These are phyloP conservation scores for Omphalotus guepiniiformis DNA, from an alignment of 768 basidiomycete species.

Conservation along the genomic window DNA sequence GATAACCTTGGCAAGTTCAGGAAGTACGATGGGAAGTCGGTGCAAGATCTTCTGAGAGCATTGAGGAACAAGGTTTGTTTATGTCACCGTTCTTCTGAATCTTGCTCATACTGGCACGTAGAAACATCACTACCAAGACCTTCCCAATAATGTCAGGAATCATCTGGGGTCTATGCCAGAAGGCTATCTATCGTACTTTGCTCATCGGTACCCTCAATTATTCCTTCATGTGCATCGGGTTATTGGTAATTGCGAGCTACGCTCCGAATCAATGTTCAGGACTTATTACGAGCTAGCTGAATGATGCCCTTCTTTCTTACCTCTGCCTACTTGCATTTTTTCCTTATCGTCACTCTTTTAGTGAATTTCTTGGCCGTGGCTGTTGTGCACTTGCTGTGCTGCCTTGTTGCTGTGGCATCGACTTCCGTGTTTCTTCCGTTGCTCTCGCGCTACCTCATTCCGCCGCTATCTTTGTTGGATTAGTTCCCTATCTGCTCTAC, in stretches of 20 bases:
- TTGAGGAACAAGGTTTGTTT: slow-evolving; percentile 81
- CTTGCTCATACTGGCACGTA: no score
- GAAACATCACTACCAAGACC: slow-evolving; percentile 54
- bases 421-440: no score
- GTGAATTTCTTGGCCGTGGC: no score
- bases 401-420: no score
- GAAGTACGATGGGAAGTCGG: slow-evolving; percentile 89
- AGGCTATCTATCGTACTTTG: slow-evolving; percentile 92
- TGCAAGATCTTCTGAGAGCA: slow-evolving; percentile 90
- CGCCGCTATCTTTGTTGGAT: no score
- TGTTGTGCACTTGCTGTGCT: no score
- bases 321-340: background rate
- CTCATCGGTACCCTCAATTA: slow-evolving; percentile 82
- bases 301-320: slow-evolving; percentile 8
- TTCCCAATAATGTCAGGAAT: slow-evolving; percentile 87
- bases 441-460: no score
- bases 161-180: slow-evolving; percentile 89
- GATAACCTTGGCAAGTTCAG: slow-evolving; percentile 96
- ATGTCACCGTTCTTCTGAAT: background rate
- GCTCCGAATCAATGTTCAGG: slow-evolving; percentile 86
- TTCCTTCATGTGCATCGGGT: slow-evolving; percentile 93
- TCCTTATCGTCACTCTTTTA: no score
- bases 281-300: slow-evolving; percentile 78
- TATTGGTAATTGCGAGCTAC: slow-evolving; percentile 65
- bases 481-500: no score